Evolutionary conservation across 345 rosid genomes (phyloP), one percentile per base, ranked within the genome.

Genomic region (Brassica incana): DNA sequence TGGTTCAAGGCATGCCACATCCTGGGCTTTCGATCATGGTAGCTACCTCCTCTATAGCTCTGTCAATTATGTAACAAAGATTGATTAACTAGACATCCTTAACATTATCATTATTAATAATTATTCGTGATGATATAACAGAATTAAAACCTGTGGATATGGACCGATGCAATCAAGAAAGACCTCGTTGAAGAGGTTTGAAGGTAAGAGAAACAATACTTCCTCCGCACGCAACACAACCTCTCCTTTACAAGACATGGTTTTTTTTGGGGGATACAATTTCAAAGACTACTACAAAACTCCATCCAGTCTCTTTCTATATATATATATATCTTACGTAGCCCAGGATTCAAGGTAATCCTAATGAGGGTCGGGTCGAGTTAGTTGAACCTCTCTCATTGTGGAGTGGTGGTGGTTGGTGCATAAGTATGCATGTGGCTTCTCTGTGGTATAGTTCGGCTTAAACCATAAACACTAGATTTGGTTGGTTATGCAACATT

Each of bases 201-300:
- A 79, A 74, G 82, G 82, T 74, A 79, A 69, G 20, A 79, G 82
- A 79, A 74, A 6, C 75, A 79, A 62, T 62, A 23, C 78, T 79
- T 79, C 82, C 18, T 79, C 82, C 6, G 52, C 2, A 69, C 71
- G 78, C 29, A 79, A 30, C 8, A 62, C 75, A 35, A 27, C 8
- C 1, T 79, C 82, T 74, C 60, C 75, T 16, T 67, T 69, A n/a
- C 59, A 79, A 74, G 82, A 62, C 82, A 79, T 79, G 48, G 73
- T 79, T 29, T 4, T 40, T 36, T 33, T 6, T 6, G 7, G 7
- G 40, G 40, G 40, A 36, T 11, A 52, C 3, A 45, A 16, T 25
- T 79, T 61, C 8, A 35, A 50, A 43, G 5, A 58, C 62, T 58
- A 58, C 62, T 58, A 8, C 62, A 58, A 4, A 58, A 58, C 35